phyloP scores from a whole-genome alignment of 768 basidiomycete species.

The Clavulina sp. region DNA sequence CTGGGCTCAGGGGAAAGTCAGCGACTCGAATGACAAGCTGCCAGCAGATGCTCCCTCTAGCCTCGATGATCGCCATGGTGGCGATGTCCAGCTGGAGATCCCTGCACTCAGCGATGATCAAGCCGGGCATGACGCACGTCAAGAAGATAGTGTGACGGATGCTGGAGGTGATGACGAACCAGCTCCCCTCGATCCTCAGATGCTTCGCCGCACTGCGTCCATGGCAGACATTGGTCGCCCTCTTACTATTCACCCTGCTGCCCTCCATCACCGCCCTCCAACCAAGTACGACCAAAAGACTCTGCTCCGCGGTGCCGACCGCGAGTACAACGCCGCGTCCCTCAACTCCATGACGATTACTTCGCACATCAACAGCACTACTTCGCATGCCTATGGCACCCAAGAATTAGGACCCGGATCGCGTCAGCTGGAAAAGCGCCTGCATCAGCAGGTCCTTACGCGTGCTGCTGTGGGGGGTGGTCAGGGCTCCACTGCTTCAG shows the following conservation, averaged over 20 bases:
- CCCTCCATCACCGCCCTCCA: no score
- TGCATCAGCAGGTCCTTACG: conserved; percentile 39
- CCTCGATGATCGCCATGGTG: background rate
- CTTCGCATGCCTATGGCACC: conserved; percentile 28
- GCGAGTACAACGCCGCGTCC: conserved; percentile 69
- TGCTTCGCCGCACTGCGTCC: conserved; percentile 57
- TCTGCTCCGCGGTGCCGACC: background rate
- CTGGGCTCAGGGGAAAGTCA: conserved; percentile 17
- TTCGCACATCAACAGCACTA: conserved; percentile 64
- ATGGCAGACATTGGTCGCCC: conserved; percentile 45
- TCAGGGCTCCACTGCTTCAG: no score
- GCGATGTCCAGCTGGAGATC: background rate
- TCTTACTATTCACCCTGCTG: no score
- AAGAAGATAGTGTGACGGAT: conserved; percentile 21
- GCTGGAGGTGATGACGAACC: conserved; percentile 12
- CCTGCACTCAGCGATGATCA: background rate
- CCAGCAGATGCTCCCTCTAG: background rate
- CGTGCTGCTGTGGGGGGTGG: conserved; percentile 15
- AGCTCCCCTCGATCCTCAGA: conserved; percentile 22
- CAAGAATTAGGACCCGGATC: conserved; percentile 32
- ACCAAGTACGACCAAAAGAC: no score
- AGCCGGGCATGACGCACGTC: conserved; percentile 4
- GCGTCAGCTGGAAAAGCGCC: background rate
- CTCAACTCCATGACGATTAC: conserved; percentile 91
- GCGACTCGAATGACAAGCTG: conserved; percentile 15